Evolutionary conservation across 1,284 basidiomycete species (phyloP), one percentile per base, ranked within the genome.

Genomic region (Pholiota adiposa): DNA sequence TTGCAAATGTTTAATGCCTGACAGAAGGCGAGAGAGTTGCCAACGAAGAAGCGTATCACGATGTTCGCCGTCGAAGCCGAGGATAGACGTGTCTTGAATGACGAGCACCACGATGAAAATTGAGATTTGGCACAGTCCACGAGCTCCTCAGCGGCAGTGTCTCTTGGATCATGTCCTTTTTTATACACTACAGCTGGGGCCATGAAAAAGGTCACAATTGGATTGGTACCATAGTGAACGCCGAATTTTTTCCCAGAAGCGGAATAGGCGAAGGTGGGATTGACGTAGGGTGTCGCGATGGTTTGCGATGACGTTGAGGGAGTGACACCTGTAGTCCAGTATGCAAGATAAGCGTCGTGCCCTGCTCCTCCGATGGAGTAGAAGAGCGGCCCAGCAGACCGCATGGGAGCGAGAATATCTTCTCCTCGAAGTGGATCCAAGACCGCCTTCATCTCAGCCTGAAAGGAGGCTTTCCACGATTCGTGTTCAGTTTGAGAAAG

Each of bases 221-320:
- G 84, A 63, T 80, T 73, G 0, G 77, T 79, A 0, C 72, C 78
- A 60, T 82, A 81, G 59, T 86, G 82, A 0, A 83, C 71, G 25
- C 73, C 64, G 56, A 79, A 83, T 7, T 69, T 71, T 36, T 79
- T 75, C 7, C 82, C 79, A 1, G 69, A 65, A 2, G 49, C 38
- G 14, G 60, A 62, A 41, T 60, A 61, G 1, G 56, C 70, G 40
- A 84, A 83, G 0, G 81, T 83, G 0, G 83, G 83, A 54, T 84
- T 84, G 48, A 79, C 60, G 41, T 75, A 54, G 3, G 68, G 75
- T 4, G 77, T 72, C 0, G 62, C 41, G 0, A 65, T 61, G n/a
- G 67, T 63, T 7, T 67, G 58, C 36, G 66, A 65, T 2, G 69
- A 60, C 27, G 70, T 75, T 12, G 40, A 21, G 4, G 7, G 18